Evolutionary conservation across 2,329 filamentous ascomycete genomes (phyloP).

Genomic region (Cercospora sesami): DNA sequence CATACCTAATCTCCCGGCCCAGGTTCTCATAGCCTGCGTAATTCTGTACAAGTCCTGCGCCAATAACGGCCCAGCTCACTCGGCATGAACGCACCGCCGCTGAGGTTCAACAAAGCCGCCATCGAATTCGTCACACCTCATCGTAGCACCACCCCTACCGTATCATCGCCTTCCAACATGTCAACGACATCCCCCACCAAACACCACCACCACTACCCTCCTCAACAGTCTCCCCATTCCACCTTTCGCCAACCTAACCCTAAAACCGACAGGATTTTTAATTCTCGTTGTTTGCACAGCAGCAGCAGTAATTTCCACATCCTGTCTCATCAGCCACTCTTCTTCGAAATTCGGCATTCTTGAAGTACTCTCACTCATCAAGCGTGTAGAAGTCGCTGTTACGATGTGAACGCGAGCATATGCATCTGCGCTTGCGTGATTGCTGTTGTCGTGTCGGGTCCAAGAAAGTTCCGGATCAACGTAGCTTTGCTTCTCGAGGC

Average conservation of each 20-base stretch:
- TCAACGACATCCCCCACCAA: background rate
- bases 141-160: too few species aligned
- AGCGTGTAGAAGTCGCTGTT: background rate
- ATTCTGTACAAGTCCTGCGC: too few species aligned
- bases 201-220: background rate
- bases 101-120: too few species aligned
- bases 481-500: background rate
- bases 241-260: background rate
- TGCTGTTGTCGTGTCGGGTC: background rate
- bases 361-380: background rate
- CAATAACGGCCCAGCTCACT: too few species aligned
- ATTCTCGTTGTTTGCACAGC: background rate
- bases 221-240: background rate
- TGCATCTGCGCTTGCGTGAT: background rate
- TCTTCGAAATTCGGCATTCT: background rate
- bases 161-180: too few species aligned
- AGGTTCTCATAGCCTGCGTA: too few species aligned
- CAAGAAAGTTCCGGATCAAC: background rate
- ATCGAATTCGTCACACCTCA: too few species aligned
- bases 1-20: background rate
- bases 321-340: background rate
- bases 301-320: background rate
- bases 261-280: background rate
- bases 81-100: too few species aligned
- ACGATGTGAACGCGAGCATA: background rate